Percentiles rank a stretch among this genome's conserved stretches.
Evolutionary conservation across 306 rosid species (phyloP).

Genomic region (Lagenaria siceraria): DNA sequence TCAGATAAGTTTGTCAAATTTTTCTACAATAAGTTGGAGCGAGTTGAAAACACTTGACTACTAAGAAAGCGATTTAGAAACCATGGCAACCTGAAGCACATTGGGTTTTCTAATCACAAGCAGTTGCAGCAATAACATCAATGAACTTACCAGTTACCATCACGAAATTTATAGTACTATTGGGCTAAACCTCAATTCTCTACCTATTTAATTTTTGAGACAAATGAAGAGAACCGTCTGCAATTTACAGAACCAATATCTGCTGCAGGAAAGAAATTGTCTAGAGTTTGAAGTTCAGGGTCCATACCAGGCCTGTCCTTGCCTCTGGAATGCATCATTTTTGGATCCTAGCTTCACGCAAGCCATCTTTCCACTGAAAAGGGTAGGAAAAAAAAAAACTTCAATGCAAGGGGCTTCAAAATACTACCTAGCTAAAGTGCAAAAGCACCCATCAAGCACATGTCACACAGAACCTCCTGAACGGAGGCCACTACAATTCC

Average conservation of each 20-base stretch:
- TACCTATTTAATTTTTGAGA: background rate
- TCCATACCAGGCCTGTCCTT: slow-evolving; percentile 95
- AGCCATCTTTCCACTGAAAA: slow-evolving; percentile 42
- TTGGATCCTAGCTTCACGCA: slow-evolving; percentile 94
- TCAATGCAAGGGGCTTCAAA: slow-evolving; percentile 5
- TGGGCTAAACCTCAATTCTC: background rate
- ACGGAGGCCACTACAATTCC: slow-evolving; percentile 6
- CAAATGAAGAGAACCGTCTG: background rate
- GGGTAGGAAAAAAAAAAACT: background rate
- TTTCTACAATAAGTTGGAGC: background rate
- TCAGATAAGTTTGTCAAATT: background rate
- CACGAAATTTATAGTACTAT: background rate
- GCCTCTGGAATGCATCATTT: slow-evolving; percentile 85
- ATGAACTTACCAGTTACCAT: background rate
- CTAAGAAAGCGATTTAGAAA: background rate
- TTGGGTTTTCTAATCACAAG: background rate
- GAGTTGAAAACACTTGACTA: background rate
- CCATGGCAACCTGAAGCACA: background rate
- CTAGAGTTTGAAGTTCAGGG: background rate
- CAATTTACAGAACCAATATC: background rate
- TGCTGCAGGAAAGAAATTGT: background rate
- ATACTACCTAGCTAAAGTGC: background rate
- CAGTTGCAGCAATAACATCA: background rate
- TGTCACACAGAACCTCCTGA: slow-evolving; percentile 14
- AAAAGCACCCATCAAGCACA: slow-evolving; percentile 1